Base-by-base conservation (phyloP, 345 rosid genomes). In the Citrus australasica region DNA sequence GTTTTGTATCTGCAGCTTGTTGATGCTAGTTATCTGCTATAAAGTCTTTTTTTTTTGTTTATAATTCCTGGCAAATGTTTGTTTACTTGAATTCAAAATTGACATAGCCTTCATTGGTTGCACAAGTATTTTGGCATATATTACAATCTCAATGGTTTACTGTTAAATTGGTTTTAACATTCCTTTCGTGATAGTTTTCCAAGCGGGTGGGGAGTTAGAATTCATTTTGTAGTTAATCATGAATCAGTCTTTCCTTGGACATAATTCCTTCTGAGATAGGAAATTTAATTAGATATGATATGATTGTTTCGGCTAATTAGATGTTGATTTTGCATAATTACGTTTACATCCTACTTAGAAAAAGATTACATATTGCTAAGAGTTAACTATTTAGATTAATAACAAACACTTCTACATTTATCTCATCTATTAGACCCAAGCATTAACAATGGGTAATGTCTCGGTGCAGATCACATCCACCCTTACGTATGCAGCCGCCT, bases 401-500 rank as follows among this genome's bases (percentile, higher is more conserved):
- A 24, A 46, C 51, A 13, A 13, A 46, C 4, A 4, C 51, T 13
- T 46, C 13, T 46, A 46, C 51, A 13, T 46, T 13, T 46, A 13
- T 46, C 51, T 46, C 17, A 46, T 74, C 21, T 2, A 30, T 67
- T 27, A 16, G 6, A 51, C 21, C 8, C 58, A 17, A 17, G 22
- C 19, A 17, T 53, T 69, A 24, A 74, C 11, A 35, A 40, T 40
- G 55, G 14, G 37, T 70, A 51, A 71, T 55, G 5, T 69, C 40
- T 71, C 79, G 67, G 35, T 83, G 87, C 90, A 89, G 97, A 86
- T 91, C 76, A 86, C 92, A 75, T 88, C 92, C 16, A 88, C 92
- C 5, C 91, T 93, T 33, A 89, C 93, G 21, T 90, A 90, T 78
- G 94, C 94, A 40, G 94, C 94, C 60, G 97, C 94, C 42, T 82